Evolutionary conservation across 2,329 filamentous ascomycete genomes (phyloP).

Genomic region (Talaromyces funiculosus): DNA sequence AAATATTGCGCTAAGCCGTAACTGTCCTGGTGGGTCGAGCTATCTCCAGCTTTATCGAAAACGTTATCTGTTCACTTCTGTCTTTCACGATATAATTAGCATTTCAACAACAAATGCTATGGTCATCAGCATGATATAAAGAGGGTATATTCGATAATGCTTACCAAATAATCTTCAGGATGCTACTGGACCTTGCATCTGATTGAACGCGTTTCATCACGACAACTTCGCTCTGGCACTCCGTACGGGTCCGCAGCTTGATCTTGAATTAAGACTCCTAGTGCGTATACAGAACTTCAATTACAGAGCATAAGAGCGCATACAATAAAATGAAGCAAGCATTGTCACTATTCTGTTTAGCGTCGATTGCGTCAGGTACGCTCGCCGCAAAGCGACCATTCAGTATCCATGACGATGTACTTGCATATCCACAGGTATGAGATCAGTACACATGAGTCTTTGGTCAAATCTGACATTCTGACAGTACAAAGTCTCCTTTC

Average conservation of each 20-base stretch:
- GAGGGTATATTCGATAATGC: neutral
- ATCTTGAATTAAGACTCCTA: neutral
- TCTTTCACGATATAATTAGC: neutral
- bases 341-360: conserved; percentile 28
- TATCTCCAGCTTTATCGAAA: conserved; percentile 11
- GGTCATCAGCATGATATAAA: neutral
- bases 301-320: neutral
- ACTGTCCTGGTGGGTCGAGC: neutral
- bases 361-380: conserved; percentile 28
- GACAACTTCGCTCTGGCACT: neutral
- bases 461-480: neutral
- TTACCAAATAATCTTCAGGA: neutral
- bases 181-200: neutral
- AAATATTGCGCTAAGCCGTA: neutral
- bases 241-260: neutral
- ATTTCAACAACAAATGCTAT: neutral
- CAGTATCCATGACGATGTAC: conserved; percentile 80
- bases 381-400: conserved; percentile 58
- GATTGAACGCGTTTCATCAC: neutral
- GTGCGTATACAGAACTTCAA: neutral
- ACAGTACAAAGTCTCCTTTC: conserved; percentile 75
- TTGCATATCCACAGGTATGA: conserved; percentile 77
- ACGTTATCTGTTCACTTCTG: conserved; percentile 3
- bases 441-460: neutral
- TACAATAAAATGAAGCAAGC: conserved; percentile 22